Evolutionary conservation across 2,329 filamentous ascomycete species (phyloP).

Genomic region (Pseudogymnoascus sp.): DNA sequence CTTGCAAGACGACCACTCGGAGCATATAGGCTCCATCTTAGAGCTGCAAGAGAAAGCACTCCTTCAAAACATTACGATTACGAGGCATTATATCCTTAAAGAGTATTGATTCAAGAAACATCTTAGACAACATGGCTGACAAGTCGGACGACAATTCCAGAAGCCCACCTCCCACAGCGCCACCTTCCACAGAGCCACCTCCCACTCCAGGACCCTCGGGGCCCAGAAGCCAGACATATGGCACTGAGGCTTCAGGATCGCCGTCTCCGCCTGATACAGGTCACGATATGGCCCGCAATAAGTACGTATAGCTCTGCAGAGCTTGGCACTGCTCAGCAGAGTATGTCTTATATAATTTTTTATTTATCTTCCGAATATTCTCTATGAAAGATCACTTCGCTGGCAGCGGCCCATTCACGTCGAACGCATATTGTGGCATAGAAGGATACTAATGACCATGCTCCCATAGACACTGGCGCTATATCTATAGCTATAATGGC

Average conservation of each 20-base stretch:
- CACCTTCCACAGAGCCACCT: neutral
- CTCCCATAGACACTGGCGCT: conserved; percentile 63
- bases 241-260: neutral
- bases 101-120: neutral
- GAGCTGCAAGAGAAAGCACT: neutral
- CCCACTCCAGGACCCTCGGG: neutral
- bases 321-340: neutral
- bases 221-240: neutral
- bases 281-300: conserved; percentile 47
- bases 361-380: neutral
- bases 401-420: neutral
- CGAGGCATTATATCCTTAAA: neutral
- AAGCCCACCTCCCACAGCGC: neutral
- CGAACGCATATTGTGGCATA: neutral
- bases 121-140: neutral
- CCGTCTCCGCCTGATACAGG: neutral
- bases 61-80: neutral
- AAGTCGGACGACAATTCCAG: neutral
- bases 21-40: neutral
- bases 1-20: neutral
- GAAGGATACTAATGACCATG: conserved; percentile 8
- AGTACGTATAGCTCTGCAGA: conserved; percentile 41
- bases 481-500: conserved; percentile 75
- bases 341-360: neutral
- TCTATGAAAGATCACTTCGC: neutral